Evolutionary conservation across 805 yeast species (phyloP), one percentile per base, ranked within the genome.

Genomic region (Candida bentonensis): DNA sequence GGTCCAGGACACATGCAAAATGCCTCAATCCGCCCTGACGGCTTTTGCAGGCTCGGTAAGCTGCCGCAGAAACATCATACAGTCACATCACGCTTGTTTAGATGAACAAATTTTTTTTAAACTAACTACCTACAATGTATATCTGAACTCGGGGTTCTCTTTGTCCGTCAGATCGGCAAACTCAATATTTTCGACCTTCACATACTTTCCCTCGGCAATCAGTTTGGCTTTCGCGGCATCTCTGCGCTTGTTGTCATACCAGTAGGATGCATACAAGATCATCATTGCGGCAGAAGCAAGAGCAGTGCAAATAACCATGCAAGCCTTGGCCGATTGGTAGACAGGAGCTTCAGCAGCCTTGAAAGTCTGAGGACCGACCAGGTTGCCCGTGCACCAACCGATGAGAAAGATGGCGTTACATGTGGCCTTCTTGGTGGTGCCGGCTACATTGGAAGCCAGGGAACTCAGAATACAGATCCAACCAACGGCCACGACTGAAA

Each of bases 321-420:
- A 76, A 67, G 23, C 78, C 70, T 27, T 81, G 72, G 49, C 78
- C 68, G 68, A 74, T 66, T 39, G 59, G 53, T 79, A 82, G 30
- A 59, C 53, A 3, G 86, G 86, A 9, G 76, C 79, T 45, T 78
- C 74, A 2, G 59, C 49, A 0, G 71, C 61, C 45, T 65, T 69
- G 62, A 81, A 82, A 17, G 82, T 69, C 60, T 79, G 86, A 3
- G 92, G 87, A 2, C 88, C 89, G 46, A 79, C 71, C 33, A 81
- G 64, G 57, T 79, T 77, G 15, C 85, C 83, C 40, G 75, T 72
- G 34, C 83, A 76, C 56, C 79, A 82, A 3, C 76, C 80, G 47
- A 81, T 68, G 59, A 82, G 67, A 41, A 70, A 70, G 27, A 78
- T 58, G 3, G 80, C 79, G 44, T 75, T 73, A 22, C 75, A 69